phyloP scores from a whole-genome alignment of 2,329 filamentous ascomycete genomes.

The Bipolaris oryzae region DNA sequence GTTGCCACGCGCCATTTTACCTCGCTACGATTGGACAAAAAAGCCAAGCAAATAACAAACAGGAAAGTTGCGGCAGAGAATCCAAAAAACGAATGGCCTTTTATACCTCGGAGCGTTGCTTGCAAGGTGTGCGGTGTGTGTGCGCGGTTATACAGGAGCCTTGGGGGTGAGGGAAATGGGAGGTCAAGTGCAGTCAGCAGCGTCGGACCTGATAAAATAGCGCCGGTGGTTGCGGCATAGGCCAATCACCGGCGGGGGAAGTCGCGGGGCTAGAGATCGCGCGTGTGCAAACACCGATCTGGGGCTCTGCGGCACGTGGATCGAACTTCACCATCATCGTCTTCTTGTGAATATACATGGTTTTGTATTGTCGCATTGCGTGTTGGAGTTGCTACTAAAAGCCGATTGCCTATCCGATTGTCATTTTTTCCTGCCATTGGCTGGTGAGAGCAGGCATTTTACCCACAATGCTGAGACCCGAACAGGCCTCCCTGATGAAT shows the following conservation, averaged over 20 bases:
- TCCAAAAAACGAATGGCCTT: not conserved
- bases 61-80: not conserved
- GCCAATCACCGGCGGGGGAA: constrained; percentile 10
- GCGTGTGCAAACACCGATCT: constrained; percentile 2
- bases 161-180: constrained; percentile 2
- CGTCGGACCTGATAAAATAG: constrained; percentile 20
- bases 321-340: constrained; percentile 1
- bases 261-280: constrained; percentile 9
- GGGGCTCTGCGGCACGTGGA: constrained; percentile 9
- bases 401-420: no score
- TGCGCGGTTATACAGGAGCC: no score
- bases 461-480: not conserved
- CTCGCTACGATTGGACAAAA: no score
- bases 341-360: not conserved
- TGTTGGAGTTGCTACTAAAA: not conserved
- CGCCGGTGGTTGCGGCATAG: constrained; percentile 10
- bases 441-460: not conserved
- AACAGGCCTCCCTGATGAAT: not conserved
- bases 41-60: not conserved
- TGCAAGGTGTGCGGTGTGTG: not conserved
- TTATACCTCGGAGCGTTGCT: not conserved
- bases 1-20: constrained; percentile 86
- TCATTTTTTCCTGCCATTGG: not conserved
- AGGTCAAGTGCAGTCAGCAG: constrained; percentile 13
- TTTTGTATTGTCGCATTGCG: not conserved